A percentile compares a stretch with the other conserved stretches of the same genome.
These are phyloP conservation scores for Bimuria novae-zelandiae DNA, from an alignment of 2,329 filamentous ascomycete genomes.

Conservation along the genomic window DNA sequence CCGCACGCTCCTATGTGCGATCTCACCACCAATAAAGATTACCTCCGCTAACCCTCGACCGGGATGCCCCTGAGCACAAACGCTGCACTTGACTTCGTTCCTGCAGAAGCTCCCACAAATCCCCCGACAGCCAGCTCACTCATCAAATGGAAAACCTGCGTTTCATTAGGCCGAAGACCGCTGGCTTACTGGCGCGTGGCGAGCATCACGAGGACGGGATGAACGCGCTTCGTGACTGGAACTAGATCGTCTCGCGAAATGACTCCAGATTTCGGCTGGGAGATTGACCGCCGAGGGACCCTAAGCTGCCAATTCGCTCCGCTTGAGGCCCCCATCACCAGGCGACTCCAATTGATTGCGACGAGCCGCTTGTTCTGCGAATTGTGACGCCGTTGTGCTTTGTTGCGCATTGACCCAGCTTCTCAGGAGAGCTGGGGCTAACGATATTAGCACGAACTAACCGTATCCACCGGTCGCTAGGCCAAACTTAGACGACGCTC, in stretches of 20 bases:
- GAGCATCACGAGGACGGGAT: not conserved
- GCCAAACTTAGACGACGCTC: conserved; percentile 1
- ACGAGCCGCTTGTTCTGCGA: not conserved
- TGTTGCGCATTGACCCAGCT: conserved; percentile 14
- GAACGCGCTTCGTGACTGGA: not conserved
- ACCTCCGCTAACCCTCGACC: not conserved
- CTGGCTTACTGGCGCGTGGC: not conserved
- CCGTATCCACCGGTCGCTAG: not conserved
- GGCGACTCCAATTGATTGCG: conserved; percentile 7
- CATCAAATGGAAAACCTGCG: not conserved
- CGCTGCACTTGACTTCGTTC: conserved; percentile 4
- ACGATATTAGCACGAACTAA: conserved; percentile 3
- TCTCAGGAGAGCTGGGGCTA: conserved; percentile 20
- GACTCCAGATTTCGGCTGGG: not conserved
- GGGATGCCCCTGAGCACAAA: conserved; percentile 13
- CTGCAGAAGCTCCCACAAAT: conserved; percentile 6
- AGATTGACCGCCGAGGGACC: conserved; percentile 2
- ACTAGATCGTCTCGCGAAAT: not conserved
- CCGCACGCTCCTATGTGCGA: conserved; percentile 6
- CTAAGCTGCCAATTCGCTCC: conserved; percentile 10
- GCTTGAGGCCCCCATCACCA: conserved; percentile 1
- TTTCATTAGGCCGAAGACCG: conserved; percentile 3
- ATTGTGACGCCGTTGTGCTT: conserved; percentile 16
- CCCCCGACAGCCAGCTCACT: not conserved
- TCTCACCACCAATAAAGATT: conserved; percentile 3